phyloP scores from a whole-genome alignment of 2,329 filamentous ascomycete species.

The Fusarium metavorans region DNA sequence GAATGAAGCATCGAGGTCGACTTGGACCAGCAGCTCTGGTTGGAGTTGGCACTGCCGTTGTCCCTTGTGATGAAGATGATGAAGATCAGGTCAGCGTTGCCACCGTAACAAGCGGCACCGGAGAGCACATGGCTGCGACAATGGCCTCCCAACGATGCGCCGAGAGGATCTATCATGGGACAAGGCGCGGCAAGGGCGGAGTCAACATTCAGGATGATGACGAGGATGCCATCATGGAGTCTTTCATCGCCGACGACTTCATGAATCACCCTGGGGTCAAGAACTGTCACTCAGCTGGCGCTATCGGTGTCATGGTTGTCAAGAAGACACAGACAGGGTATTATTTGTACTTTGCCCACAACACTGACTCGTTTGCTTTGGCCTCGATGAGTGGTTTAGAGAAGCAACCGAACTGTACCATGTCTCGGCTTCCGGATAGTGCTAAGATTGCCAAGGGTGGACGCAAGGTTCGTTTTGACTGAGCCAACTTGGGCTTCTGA shows the following conservation, averaged over 20 bases:
- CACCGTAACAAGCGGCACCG: slow-evolving; percentile 91
- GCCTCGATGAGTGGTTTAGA: slow-evolving; percentile 90
- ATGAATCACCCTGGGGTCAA: slow-evolving; percentile 90
- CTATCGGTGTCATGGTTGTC: slow-evolving; percentile 90
- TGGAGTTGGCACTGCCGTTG: slow-evolving; percentile 88
- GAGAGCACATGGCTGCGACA: slow-evolving; percentile 97
- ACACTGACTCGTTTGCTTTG: slow-evolving; percentile 89
- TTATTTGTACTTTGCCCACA: slow-evolving; percentile 94
- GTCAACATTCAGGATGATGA: slow-evolving; percentile 75
- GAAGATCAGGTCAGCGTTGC: slow-evolving; percentile 78
- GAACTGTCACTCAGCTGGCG: slow-evolving; percentile 82
- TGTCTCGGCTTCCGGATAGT: slow-evolving; percentile 78
- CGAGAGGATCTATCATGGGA: slow-evolving; percentile 82
- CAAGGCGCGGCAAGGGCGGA: slow-evolving; percentile 70
- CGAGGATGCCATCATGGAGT: slow-evolving; percentile 79
- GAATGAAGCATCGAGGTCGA: slow-evolving; percentile 95
- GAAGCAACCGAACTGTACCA: slow-evolving; percentile 80
- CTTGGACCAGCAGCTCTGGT: slow-evolving; percentile 93
- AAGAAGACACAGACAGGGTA: slow-evolving; percentile 84
- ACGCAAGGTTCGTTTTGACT: slow-evolving; percentile 58
- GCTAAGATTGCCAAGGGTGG: slow-evolving; percentile 67
- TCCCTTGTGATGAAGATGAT: slow-evolving; percentile 81
- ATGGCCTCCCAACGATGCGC: slow-evolving; percentile 90
- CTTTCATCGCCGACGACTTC: slow-evolving; percentile 89
- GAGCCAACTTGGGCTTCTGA: slow-evolving; percentile 18